These are phyloP conservation scores for Fraxinus velutina DNA, from an alignment of 305 asterid species.

Conservation along the genomic window DNA sequence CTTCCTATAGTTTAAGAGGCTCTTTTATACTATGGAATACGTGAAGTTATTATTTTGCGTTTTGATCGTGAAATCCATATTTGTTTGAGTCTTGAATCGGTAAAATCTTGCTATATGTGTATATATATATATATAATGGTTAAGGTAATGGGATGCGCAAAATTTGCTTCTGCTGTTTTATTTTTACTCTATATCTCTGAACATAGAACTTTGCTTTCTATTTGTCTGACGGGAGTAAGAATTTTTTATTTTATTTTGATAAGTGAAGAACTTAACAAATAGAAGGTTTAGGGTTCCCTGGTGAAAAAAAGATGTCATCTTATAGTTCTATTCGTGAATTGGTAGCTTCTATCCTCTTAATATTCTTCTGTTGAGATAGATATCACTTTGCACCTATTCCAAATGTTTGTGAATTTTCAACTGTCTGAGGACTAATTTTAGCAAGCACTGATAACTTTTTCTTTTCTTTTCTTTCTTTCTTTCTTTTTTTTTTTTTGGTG, in stretches of 20 bases:
- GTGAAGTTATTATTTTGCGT: neutral
- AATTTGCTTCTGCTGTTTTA: neutral
- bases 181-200: constrained; percentile 11
- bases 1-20: constrained; percentile 14
- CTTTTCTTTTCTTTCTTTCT: neutral
- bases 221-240: neutral
- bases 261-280: constrained; percentile 7
- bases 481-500: neutral
- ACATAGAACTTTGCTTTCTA: neutral
- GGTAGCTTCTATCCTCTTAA: neutral
- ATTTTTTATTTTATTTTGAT: constrained; percentile 3
- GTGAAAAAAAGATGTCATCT: neutral
- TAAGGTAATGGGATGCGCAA: constrained; percentile 11
- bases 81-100: constrained; percentile 16
- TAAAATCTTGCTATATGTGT: neutral
- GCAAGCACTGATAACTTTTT: neutral
- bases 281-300: neutral
- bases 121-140: neutral
- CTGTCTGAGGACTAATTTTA: neutral
- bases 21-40: neutral
- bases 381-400: neutral
- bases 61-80: neutral
- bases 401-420: neutral
- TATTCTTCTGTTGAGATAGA: neutral
- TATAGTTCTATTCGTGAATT: neutral